Conservation (phyloP, 2,329 filamentous ascomycete species). For the Fusarium albosuccineum region DNA sequence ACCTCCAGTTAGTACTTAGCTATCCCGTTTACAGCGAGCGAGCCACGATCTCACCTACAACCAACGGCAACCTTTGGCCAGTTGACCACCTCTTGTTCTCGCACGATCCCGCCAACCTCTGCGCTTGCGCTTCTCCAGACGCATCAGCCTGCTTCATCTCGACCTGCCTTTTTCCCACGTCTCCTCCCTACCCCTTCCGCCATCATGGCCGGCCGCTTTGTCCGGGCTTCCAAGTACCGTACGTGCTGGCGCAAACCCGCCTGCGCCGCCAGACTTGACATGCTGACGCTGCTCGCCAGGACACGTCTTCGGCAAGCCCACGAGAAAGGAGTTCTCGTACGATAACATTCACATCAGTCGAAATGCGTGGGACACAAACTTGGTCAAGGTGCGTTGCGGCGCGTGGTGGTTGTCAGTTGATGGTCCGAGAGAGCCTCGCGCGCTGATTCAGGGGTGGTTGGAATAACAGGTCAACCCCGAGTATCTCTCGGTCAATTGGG, state of each 20-base stretch:
- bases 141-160: constrained; percentile 14
- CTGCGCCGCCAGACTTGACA: constrained; percentile 38
- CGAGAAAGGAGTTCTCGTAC: constrained; percentile 98
- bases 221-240: constrained; percentile 78
- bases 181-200: constrained; percentile 35
- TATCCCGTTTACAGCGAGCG: constrained; percentile 22
- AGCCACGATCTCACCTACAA: constrained; percentile 39
- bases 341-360: constrained; percentile 97
- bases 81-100: constrained; percentile 24
- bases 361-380: constrained; percentile 99
- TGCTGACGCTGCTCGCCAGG: constrained; percentile 66
- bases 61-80: constrained; percentile 39
- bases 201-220: constrained; percentile 73
- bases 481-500: constrained; percentile 98
- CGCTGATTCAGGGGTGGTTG: constrained; percentile 45
- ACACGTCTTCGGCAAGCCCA: constrained; percentile 97
- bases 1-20: constrained; percentile 5
- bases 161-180: constrained; percentile 18
- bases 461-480: constrained; percentile 85
- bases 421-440: constrained; percentile 31
- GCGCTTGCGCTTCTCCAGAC: constrained; percentile 19
- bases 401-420: constrained; percentile 28
- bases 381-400: constrained; percentile 82
- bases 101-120: constrained; percentile 22
- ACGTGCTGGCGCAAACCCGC: constrained; percentile 54